Conservation (phyloP, 176 grass and related monocot genomes). For the Paspalum notatum region DNA sequence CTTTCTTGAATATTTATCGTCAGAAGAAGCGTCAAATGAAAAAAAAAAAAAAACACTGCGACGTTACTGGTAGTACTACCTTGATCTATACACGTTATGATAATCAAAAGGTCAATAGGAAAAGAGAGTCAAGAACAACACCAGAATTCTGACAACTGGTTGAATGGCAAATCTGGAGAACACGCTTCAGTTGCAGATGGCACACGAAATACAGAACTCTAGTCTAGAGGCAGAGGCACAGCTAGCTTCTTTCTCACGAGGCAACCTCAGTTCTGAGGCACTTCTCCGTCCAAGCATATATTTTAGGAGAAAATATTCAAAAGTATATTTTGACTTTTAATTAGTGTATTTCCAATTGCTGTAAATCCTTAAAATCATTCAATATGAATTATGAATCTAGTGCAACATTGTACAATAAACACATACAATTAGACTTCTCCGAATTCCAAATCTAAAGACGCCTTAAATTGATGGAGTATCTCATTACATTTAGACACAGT, state of each 20-base stretch:
- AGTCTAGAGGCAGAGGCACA: neutral
- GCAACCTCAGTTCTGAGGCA: neutral
- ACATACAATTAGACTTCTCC: too few species aligned
- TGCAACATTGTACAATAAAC: too few species aligned
- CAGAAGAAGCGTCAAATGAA: too few species aligned
- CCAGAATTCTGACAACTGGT: neutral
- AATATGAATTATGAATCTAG: too few species aligned
- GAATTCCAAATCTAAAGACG: too few species aligned
- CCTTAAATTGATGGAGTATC: too few species aligned
- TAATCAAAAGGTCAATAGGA: neutral
- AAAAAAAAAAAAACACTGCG: neutral
- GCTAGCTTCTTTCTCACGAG: neutral
- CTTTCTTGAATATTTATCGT: neutral
- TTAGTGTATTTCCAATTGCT: too few species aligned
- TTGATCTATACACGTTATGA: neutral
- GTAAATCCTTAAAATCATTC: too few species aligned
- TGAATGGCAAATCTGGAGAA: neutral
- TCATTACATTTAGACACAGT: neutral
- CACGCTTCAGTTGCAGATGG: neutral
- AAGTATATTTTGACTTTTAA: too few species aligned
- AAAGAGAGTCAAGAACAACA: neutral
- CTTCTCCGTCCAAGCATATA: neutral
- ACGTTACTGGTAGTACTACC: neutral
- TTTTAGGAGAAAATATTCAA: too few species aligned
- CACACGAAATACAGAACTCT: neutral